Evolutionary conservation across 1,139 yeast species (phyloP).

Genomic region (Torulaspora pretoriensis): DNA sequence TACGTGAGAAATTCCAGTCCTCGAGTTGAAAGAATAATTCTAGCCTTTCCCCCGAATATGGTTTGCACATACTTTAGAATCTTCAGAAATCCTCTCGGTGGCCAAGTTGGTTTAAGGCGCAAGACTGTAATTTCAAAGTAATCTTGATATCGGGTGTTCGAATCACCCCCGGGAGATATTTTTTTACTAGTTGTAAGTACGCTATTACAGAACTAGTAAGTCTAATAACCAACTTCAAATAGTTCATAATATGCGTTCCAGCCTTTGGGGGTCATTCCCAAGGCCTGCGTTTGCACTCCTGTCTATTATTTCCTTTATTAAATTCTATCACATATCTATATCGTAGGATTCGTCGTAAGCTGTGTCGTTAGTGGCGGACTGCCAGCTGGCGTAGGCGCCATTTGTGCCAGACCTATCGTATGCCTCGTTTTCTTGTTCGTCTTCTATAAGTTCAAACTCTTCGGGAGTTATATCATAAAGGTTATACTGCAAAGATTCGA

Average conservation of each 20-base stretch:
- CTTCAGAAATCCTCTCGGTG: constrained; percentile 23
- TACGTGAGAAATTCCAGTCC: too few species aligned
- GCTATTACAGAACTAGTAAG: too few species aligned
- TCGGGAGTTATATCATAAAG: constrained; percentile 23
- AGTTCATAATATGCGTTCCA: too few species aligned
- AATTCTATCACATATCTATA: constrained; percentile 13
- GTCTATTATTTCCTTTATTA: constrained; percentile 1
- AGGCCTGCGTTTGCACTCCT: neutral
- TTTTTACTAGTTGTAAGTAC: constrained; percentile 5
- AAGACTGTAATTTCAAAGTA: constrained; percentile 27
- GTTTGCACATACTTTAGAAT: neutral
- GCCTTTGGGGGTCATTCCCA: neutral
- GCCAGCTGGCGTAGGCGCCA: neutral
- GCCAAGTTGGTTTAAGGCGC: constrained; percentile 33
- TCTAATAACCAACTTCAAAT: too few species aligned
- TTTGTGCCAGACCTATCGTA: neutral
- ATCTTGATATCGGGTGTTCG: constrained; percentile 33
- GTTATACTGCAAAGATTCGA: constrained; percentile 16
- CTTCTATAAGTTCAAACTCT: constrained; percentile 15
- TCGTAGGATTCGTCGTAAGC: constrained; percentile 12
- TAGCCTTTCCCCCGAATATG: neutral
- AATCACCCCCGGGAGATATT: constrained; percentile 32
- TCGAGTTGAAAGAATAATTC: too few species aligned
- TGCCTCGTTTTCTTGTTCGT: neutral
- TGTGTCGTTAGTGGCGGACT: constrained; percentile 5